These are phyloP conservation scores for Delonix regia DNA, from an alignment of 306 rosid species.

Conservation along the genomic window DNA sequence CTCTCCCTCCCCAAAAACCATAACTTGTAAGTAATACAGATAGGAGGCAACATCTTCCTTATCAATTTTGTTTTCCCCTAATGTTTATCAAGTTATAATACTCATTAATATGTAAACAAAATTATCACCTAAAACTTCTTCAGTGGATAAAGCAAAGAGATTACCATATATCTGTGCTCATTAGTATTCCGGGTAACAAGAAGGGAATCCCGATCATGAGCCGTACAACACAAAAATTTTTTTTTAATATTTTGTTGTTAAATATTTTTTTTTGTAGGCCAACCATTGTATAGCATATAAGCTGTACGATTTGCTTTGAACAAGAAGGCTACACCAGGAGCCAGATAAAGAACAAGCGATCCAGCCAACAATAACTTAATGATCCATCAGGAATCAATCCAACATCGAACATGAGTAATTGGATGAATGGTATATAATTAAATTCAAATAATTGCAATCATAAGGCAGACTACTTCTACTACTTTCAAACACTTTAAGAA, in stretches of 20 bases:
- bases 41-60: not conserved
- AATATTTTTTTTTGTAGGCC: no score
- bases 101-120: not conserved
- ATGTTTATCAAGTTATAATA: not conserved
- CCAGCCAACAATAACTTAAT: conserved; percentile 7
- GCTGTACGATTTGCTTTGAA: no score
- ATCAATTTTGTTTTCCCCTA: not conserved
- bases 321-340: not conserved
- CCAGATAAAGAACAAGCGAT: not conserved
- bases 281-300: no score
- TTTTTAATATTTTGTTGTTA: no score
- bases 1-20: not conserved
- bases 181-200: not conserved
- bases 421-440: not conserved
- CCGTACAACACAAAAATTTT: no score
- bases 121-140: not conserved
- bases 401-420: not conserved
- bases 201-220: no score
- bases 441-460: conserved; percentile 14
- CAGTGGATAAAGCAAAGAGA: not conserved
- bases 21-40: not conserved
- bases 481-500: not conserved
- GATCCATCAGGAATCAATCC: not conserved
- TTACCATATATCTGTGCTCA: not conserved
- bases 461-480: not conserved